A percentile compares a stretch with the other conserved stretches of the same genome.
Conservation (phyloP, 2,329 filamentous ascomycete species). For the Clarireedia sp. region DNA sequence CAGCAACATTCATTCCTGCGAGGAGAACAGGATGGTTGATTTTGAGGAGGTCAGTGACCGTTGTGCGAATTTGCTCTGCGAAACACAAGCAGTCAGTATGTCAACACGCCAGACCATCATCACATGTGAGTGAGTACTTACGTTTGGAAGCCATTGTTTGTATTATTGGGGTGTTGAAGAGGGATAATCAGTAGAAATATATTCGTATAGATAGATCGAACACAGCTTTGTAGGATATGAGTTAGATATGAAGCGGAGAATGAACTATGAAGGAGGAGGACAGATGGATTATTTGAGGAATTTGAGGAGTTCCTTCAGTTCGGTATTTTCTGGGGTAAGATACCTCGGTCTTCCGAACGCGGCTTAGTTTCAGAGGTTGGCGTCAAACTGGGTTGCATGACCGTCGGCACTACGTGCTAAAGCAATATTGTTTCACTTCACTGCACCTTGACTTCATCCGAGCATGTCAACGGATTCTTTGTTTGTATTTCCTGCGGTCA, state of each 20-base stretch:
- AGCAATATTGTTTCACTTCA: too few relatives aligned
- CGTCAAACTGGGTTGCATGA: too few relatives aligned
- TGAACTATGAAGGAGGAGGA: neutral
- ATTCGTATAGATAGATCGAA: neutral
- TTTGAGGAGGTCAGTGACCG: conserved; percentile 90
- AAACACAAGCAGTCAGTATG: conserved; percentile 16
- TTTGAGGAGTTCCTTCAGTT: neutral
- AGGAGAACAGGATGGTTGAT: conserved; percentile 96
- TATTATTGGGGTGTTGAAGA: conserved; percentile 21
- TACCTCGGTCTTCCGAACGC: conserved; percentile 20
- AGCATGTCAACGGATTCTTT: too few relatives aligned
- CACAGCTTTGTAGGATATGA: neutral
- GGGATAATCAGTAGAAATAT: neutral
- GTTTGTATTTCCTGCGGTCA: too few relatives aligned
- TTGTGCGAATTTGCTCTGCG: conserved; percentile 80
- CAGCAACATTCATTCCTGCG: conserved; percentile 98
- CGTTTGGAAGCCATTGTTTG: conserved; percentile 67
- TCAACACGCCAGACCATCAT: neutral
- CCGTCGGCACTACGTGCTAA: too few relatives aligned
- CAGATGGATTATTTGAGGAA: conserved; percentile 5
- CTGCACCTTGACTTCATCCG: too few relatives aligned
- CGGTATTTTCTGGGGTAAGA: conserved; percentile 23
- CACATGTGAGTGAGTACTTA: conserved; percentile 41
- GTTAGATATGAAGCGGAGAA: conserved; percentile 1
- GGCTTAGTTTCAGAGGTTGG: too few relatives aligned